Conservation (phyloP, 495 filamentous ascomycete genomes). For the Penicillium chermesinum region DNA sequence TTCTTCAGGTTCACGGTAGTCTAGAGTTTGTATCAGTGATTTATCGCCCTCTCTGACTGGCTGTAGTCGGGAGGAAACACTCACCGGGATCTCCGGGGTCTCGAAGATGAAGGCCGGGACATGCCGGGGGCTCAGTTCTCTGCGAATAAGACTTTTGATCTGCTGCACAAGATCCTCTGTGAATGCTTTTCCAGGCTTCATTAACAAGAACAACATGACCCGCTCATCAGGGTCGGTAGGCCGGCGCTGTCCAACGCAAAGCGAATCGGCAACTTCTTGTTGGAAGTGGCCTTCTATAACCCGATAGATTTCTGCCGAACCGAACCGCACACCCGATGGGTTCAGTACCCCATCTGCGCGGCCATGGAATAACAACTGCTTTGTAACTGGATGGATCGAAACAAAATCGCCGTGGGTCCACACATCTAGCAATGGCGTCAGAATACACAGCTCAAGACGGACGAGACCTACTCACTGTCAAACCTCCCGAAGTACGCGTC, state of each 20-base stretch:
- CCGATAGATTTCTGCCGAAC: constrained; percentile 71
- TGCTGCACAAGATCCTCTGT: constrained; percentile 50
- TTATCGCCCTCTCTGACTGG: background rate
- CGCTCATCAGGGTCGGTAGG: constrained; percentile 64
- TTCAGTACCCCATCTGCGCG: constrained; percentile 77
- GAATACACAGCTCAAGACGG: background rate
- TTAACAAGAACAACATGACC: constrained; percentile 39
- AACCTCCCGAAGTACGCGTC: constrained; percentile 68
- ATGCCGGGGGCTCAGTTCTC: constrained; percentile 63
- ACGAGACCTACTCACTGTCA: constrained; percentile 29
- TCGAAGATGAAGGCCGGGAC: constrained; percentile 75
- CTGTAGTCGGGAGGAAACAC: constrained; percentile 11
- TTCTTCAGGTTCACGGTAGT: constrained; percentile 82
- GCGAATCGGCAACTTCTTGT: constrained; percentile 54
- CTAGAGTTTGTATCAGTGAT: constrained; percentile 21
- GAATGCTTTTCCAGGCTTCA: constrained; percentile 49
- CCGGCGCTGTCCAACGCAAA: constrained; percentile 70
- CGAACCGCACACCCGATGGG: constrained; percentile 71
- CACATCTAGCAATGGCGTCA: constrained; percentile 37
- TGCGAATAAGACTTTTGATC: constrained; percentile 57
- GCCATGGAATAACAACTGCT: constrained; percentile 61
- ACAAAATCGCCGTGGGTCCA: constrained; percentile 86
- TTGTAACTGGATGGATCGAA: constrained; percentile 59
- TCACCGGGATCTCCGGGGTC: constrained; percentile 72
- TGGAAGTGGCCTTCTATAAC: constrained; percentile 64